Evolutionary conservation across 257 asterid species (phyloP), one percentile per base, ranked within the genome.

Genomic region (Penstemon newberryi): DNA sequence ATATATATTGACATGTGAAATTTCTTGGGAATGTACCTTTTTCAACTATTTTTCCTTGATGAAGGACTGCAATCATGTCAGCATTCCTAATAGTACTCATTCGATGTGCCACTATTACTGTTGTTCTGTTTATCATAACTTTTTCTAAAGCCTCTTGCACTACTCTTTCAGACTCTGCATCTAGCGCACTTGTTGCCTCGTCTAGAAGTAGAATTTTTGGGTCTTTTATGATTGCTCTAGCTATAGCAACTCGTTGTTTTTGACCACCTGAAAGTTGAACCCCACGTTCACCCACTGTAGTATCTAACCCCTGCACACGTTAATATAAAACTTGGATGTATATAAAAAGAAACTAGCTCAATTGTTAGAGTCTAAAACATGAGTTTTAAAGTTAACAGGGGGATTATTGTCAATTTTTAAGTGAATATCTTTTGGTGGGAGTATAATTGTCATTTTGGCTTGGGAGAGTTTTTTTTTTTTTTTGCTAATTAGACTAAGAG

Each of bases 131-230:
- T 9, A 51, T 72, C 87, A 76, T 80, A 46, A 82, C 57, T 46
- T 71, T 82, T 36, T 82, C 89, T 50, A 86, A 53, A 13, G 89
- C 86, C 63, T 78, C 80, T 69, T 82, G 89, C 8, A 84, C 87
- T 54, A 65, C 37, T 46, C 83, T 70, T 61, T 84, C 87, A 3
- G 89, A 84, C 19, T 80, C 90, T 13, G 80, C 67, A 73, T 82
- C 90, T 19, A 85, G 78, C 0, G 91, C 91, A 65, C 91, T 85
- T 5, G 91, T 83, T 49, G 91, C 91, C 72, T 85, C 85, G 58
- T 85, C 91, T 18, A 85, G 69, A n/a, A 85, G 88, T 67, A 85
- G 68, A 67, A 85, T 83, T 52, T 72, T 70, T 4, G 86, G 88
- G 54, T 82, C 75, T 74, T 83, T 85, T 50, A 85, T 33, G 13